These are phyloP conservation scores for Excoecaria cochinchinensis DNA, from an alignment of 345 rosid genomes.

Conservation along the genomic window DNA sequence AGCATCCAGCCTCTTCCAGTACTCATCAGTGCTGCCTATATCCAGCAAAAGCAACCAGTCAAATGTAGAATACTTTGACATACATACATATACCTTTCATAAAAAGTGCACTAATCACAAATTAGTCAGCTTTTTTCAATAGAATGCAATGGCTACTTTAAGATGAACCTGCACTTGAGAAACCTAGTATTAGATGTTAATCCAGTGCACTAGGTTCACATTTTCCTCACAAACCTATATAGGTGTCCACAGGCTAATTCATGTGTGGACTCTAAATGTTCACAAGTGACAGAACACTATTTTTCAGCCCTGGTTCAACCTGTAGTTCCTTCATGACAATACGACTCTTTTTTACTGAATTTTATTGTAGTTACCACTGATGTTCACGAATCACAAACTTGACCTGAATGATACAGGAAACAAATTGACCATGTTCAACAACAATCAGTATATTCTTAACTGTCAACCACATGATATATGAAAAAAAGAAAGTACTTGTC, in stretches of 20 bases:
- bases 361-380: background rate
- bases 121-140: background rate
- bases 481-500: background rate
- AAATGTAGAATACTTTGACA: background rate
- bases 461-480: background rate
- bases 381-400: background rate
- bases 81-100: background rate
- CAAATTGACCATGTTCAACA: background rate
- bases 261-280: background rate
- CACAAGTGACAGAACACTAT: background rate
- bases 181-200: background rate
- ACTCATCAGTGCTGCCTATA: slow-evolving; percentile 83
- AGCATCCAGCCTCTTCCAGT: slow-evolving; percentile 86
- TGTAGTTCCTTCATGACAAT: background rate
- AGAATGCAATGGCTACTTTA: background rate
- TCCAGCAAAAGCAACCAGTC: slow-evolving; percentile 3
- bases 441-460: background rate
- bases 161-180: background rate
- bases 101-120: background rate
- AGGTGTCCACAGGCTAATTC: background rate
- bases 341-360: background rate
- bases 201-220: background rate
- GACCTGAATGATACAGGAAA: background rate
- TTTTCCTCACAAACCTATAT: background rate
- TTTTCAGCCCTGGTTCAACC: background rate